phyloP scores from a whole-genome alignment of 345 rosid species.

The Cardamine resedifolia region DNA sequence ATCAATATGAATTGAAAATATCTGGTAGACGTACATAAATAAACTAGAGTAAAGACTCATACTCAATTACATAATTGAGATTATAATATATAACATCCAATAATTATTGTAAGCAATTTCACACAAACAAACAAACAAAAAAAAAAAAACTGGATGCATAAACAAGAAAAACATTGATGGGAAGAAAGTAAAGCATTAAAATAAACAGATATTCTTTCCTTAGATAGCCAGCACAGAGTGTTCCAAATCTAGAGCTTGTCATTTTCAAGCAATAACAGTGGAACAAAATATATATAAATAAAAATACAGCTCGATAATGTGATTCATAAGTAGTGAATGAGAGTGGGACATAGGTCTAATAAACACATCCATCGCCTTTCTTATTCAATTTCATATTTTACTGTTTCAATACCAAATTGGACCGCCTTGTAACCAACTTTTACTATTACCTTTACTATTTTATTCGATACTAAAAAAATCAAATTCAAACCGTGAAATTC shows the following conservation, averaged over 20 bases:
- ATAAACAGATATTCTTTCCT: slow-evolving; percentile 38
- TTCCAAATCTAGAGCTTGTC: slow-evolving; percentile 38
- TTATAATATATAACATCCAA: neutral
- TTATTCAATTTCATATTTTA: slow-evolving; percentile 14
- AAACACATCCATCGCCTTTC: slow-evolving; percentile 19
- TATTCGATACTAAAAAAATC: too few relatives aligned
- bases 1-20: neutral
- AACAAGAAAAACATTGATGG: neutral
- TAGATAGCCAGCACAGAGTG: slow-evolving; percentile 40
- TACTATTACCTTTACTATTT: slow-evolving; percentile 5
- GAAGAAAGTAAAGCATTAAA: slow-evolving; percentile 2
- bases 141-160: neutral
- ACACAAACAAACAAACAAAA: neutral
- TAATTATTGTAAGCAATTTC: neutral
- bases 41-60: neutral
- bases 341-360: slow-evolving; percentile 20
- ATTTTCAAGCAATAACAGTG: slow-evolving; percentile 29
- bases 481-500: neutral
- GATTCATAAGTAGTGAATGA: slow-evolving; percentile 21
- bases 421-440: slow-evolving; percentile 8
- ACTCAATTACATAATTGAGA: neutral
- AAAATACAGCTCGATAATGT: slow-evolving; percentile 34
- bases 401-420: slow-evolving; percentile 16
- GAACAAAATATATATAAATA: neutral
- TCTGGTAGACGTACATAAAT: neutral